Conservation (phyloP, 2,329 filamentous ascomycete species). For the Exophiala viscosa region DNA sequence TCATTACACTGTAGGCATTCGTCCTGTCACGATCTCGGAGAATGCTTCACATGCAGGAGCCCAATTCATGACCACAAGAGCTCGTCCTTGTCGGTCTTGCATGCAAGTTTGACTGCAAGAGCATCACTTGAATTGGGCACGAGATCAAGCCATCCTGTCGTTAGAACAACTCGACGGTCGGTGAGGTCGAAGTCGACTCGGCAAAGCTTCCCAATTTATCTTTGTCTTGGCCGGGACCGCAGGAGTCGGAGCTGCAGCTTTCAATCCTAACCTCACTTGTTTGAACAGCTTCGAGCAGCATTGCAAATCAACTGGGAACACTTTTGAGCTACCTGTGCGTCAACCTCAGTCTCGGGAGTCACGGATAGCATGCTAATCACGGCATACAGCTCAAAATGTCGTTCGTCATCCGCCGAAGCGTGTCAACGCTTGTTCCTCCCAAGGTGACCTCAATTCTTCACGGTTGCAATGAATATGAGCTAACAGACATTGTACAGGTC, state of each 20-base stretch:
- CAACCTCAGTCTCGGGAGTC: background rate
- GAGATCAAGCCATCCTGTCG: too few relatives aligned
- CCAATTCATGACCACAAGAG: too few relatives aligned
- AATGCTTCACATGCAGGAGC: too few relatives aligned
- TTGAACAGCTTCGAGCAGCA: constrained; percentile 15
- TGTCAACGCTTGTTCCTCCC: constrained; percentile 97
- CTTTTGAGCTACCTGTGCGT: constrained; percentile 19
- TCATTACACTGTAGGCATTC: too few relatives aligned
- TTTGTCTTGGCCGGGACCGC: constrained; percentile 1
- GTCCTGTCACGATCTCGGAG: too few relatives aligned
- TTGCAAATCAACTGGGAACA: constrained; percentile 4
- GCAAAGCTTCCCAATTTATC: background rate
- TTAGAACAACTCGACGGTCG: too few relatives aligned
- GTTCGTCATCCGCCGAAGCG: constrained; percentile 82
- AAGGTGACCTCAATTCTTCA: constrained; percentile 61
- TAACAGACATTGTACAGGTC: constrained; percentile 17
- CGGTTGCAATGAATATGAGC: background rate
- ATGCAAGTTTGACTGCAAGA: too few relatives aligned
- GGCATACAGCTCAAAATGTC: constrained; percentile 67
- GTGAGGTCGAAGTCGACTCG: background rate
- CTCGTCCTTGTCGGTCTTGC: too few relatives aligned
- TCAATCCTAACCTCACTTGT: constrained; percentile 1
- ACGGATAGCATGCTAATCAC: background rate
- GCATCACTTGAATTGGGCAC: too few relatives aligned
- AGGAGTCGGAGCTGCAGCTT: constrained; percentile 10